phyloP scores from a whole-genome alignment of 257 asterid genomes.

The Hygrophila difformis region DNA sequence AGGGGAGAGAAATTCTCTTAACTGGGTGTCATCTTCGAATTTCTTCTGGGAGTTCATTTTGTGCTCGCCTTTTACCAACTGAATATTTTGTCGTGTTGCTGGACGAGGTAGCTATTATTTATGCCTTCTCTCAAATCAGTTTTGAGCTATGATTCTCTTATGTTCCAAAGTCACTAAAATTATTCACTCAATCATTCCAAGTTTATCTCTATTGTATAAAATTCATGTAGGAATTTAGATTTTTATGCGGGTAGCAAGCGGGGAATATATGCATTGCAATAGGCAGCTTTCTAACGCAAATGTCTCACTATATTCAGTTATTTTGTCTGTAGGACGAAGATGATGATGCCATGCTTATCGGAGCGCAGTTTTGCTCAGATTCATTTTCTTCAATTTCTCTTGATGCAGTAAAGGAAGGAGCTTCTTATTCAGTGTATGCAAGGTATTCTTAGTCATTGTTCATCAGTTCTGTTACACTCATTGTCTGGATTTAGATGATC shows the following conservation, averaged over 20 bases:
- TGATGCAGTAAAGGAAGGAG: constrained; percentile 38
- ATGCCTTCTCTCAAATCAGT: background rate
- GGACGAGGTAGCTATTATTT: constrained; percentile 56
- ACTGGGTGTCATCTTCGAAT: constrained; percentile 90
- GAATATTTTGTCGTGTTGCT: constrained; percentile 73
- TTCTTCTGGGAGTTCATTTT: constrained; percentile 38
- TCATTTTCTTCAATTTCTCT: constrained; percentile 68
- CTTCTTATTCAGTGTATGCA: constrained; percentile 60
- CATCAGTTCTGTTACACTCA: no score
- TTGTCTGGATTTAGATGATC: constrained; percentile 1
- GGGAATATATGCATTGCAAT: constrained; percentile 5
- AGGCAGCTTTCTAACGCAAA: constrained; percentile 5
- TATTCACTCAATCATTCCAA: no score
- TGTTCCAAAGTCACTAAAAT: no score
- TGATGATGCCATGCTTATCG: constrained; percentile 83
- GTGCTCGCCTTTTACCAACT: constrained; percentile 79
- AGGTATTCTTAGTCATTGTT: constrained; percentile 32
- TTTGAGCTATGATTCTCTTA: background rate
- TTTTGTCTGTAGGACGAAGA: constrained; percentile 62
- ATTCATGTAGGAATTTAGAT: no score
- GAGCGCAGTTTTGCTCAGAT: constrained; percentile 92
- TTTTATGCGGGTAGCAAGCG: no score
- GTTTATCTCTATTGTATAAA: no score
- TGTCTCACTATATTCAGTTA: constrained; percentile 8
- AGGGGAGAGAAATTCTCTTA: constrained; percentile 80